A percentile compares a stretch with the other conserved stretches of the same genome.
These are phyloP conservation scores for peach (Prunus persica) DNA, from an alignment of 306 rosid genomes.

Conservation along the genomic window Prunus_persica_NCBIv2 NC_034014.1:5702501-5703000, in stretches of 20 bases:
- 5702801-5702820: slow-evolving; percentile 8
- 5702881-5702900: slow-evolving; percentile 9
- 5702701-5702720: slow-evolving; percentile 18
- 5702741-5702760: slow-evolving; percentile 24
- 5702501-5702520: not conserved
- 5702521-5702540: not conserved
- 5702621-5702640: not conserved
- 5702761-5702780: slow-evolving; percentile 10
- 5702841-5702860: not conserved
- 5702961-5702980: slow-evolving; percentile 18
- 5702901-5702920: slow-evolving; percentile 30
- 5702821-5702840: not conserved
- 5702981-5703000: slow-evolving; percentile 5
- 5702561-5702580: slow-evolving; percentile 17
- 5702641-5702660: slow-evolving; percentile 12
- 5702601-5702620: slow-evolving; percentile 31
- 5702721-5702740: slow-evolving; percentile 14
- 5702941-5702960: not conserved
- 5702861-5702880: slow-evolving; percentile 16
- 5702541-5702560: not conserved
- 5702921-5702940: slow-evolving; percentile 42
- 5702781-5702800: slow-evolving; percentile 23
- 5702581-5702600: slow-evolving; percentile 13
- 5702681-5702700: slow-evolving; percentile 17
- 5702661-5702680: too few species aligned